Conservation (phyloP, 139 green algal genomes). For the Micractinium sp. region DNA sequence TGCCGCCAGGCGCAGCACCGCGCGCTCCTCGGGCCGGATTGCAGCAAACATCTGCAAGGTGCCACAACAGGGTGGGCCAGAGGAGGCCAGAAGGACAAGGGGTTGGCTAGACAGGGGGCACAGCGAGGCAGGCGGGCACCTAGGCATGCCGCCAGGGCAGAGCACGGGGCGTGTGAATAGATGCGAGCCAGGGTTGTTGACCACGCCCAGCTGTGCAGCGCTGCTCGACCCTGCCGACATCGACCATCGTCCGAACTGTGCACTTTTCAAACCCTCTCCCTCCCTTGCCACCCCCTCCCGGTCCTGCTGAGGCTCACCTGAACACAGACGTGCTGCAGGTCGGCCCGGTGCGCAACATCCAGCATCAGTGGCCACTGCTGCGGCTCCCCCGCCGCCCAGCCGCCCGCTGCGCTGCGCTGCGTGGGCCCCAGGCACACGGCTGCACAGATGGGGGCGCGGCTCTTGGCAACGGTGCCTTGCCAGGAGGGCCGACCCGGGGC, state of each 20-base stretch:
- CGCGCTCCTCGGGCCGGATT: background rate
- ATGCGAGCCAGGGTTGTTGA: too few relatives aligned
- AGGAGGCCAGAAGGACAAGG: background rate
- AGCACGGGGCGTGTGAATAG: too few relatives aligned
- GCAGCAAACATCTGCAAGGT: conserved; percentile 14
- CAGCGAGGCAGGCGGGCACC: background rate
- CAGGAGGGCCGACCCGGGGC: background rate
- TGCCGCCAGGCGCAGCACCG: conserved; percentile 12
- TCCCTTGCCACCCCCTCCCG: too few relatives aligned
- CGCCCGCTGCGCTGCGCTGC: background rate
- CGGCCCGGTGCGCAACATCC: conserved; percentile 33
- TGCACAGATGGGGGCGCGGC: background rate
- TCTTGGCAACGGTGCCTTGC: conserved; percentile 30
- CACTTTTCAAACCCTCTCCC: too few relatives aligned
- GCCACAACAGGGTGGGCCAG: background rate
- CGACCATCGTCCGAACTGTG: too few relatives aligned
- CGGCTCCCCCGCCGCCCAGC: conserved; percentile 38
- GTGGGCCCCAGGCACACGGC: conserved; percentile 2
- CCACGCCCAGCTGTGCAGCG: too few relatives aligned
- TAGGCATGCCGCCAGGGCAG: too few relatives aligned
- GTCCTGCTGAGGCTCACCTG: background rate
- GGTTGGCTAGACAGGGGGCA: background rate
- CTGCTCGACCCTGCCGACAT: too few relatives aligned
- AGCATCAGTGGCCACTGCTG: conserved; percentile 38
- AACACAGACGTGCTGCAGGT: conserved; percentile 33